Conservation (phyloP, 441 rosid species). For the Flueggea neowawraea region DNA sequence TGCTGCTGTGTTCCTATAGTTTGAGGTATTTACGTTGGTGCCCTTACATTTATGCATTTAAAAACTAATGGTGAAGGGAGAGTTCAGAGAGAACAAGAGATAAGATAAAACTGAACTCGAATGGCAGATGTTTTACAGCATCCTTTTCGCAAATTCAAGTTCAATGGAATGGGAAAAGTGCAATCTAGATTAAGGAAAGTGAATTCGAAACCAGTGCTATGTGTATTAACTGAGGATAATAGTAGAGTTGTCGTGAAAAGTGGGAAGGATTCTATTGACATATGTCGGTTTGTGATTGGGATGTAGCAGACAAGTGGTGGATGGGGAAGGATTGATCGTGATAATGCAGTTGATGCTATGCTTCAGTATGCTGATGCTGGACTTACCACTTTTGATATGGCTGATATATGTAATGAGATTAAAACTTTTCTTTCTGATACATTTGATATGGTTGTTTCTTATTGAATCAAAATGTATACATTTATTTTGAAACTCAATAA, state of each 20-base stretch:
- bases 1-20: no score
- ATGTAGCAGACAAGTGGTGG: conserved; percentile 75
- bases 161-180: conserved; percentile 12
- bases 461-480: no score
- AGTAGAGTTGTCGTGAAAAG: conserved; percentile 37
- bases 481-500: no score
- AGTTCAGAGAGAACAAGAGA: no score
- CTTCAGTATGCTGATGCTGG: conserved; percentile 56
- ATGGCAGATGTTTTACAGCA: conserved; percentile 36
- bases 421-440: no score
- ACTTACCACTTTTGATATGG: conserved; percentile 55
- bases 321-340: conserved; percentile 50
- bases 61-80: no score
- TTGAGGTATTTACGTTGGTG: no score
- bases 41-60: no score
- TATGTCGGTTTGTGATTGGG: conserved; percentile 60
- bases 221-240: conserved; percentile 31
- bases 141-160: conserved; percentile 28
- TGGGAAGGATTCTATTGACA: conserved; percentile 50
- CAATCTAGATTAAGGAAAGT: conserved; percentile 17
- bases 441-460: no score
- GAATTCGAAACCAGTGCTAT: conserved; percentile 19
- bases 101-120: background rate
- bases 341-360: conserved; percentile 49
- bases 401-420: conserved; percentile 47